Evolutionary conservation across 2,329 filamentous ascomycete species (phyloP).

Genomic region (Gyromitra esculenta): DNA sequence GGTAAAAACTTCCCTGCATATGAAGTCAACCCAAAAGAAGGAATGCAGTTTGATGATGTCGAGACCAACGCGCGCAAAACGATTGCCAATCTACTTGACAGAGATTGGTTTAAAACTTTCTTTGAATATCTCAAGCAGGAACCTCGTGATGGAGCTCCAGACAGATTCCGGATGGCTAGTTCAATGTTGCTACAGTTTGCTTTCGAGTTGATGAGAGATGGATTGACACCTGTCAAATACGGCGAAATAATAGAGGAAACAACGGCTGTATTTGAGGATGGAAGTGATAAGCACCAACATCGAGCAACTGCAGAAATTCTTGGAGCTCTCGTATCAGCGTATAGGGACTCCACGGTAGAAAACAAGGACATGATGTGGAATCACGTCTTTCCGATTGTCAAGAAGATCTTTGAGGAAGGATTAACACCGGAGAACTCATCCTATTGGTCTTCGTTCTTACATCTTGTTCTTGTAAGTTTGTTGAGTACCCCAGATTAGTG

Average conservation of each 20-base stretch:
- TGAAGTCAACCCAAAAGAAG: constrained; percentile 72
- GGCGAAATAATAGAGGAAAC: constrained; percentile 87
- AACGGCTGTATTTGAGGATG: constrained; percentile 82
- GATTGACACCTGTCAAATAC: constrained; percentile 78
- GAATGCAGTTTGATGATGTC: constrained; percentile 81
- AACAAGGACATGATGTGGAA: constrained; percentile 82
- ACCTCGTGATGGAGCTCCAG: constrained; percentile 80
- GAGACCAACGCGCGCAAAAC: constrained; percentile 78
- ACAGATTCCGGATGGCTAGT: constrained; percentile 89
- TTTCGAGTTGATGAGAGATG: constrained; percentile 88
- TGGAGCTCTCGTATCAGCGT: constrained; percentile 81
- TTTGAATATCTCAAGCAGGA: constrained; percentile 97
- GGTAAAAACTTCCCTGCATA: constrained; percentile 84
- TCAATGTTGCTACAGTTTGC: constrained; percentile 87
- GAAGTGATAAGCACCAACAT: constrained; percentile 96
- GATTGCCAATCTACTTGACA: constrained; percentile 81
- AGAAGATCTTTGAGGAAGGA: constrained; percentile 86
- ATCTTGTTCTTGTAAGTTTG: constrained; percentile 69
- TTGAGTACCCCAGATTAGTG: not conserved
- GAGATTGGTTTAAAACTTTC: constrained; percentile 84
- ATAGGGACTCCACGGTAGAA: constrained; percentile 74
- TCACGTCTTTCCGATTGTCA: constrained; percentile 87
- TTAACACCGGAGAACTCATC: constrained; percentile 91
- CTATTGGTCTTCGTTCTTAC: constrained; percentile 95
- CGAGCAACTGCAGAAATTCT: constrained; percentile 94